Evolutionary conservation across 352 stramenopile genomes (phyloP).

Genomic region (Globisporangium middletonii): DNA sequence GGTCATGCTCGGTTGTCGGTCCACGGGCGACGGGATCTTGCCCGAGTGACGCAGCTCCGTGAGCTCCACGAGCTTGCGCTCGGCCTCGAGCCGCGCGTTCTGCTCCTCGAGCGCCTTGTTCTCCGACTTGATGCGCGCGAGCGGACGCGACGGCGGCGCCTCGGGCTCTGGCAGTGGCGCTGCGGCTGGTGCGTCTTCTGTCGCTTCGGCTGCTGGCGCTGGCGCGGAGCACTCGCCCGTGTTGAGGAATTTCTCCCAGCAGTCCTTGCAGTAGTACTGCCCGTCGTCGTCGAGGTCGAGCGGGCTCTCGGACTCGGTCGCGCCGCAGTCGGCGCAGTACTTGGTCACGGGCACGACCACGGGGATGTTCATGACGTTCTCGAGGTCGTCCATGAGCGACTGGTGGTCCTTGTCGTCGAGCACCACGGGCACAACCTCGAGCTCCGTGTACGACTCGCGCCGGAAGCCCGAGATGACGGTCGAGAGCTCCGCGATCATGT

Average conservation of each 20-base stretch:
- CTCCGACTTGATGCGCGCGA: conserved; percentile 32
- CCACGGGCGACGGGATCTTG: conserved; percentile 40
- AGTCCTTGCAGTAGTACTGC: conserved; percentile 86
- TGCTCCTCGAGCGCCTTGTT: conserved; percentile 66
- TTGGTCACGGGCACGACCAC: conserved; percentile 71
- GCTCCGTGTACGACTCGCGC: conserved; percentile 66
- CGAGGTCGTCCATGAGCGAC: conserved; percentile 69
- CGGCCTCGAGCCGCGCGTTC: conserved; percentile 68
- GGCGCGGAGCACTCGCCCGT: conserved; percentile 18
- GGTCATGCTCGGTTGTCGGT: conserved; percentile 49
- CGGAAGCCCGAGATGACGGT: conserved; percentile 70
- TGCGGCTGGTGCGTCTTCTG: neutral
- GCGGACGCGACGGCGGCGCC: conserved; percentile 19
- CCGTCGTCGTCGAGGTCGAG: conserved; percentile 78
- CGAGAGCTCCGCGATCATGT: conserved; percentile 70
- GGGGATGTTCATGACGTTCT: conserved; percentile 75
- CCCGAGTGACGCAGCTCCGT: conserved; percentile 67
- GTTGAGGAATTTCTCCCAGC: conserved; percentile 82
- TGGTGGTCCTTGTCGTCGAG: conserved; percentile 60
- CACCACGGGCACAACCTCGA: conserved; percentile 54
- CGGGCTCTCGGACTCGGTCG: conserved; percentile 69
- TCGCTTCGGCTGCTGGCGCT: neutral
- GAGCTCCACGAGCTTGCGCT: conserved; percentile 78
- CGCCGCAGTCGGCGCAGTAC: conserved; percentile 74
- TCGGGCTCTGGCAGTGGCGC: conserved; percentile 20